Evolutionary conservation across 805 yeast genomes (phyloP), one percentile per base, ranked within the genome.

Genomic region (Nakazawaea ernobii): DNA sequence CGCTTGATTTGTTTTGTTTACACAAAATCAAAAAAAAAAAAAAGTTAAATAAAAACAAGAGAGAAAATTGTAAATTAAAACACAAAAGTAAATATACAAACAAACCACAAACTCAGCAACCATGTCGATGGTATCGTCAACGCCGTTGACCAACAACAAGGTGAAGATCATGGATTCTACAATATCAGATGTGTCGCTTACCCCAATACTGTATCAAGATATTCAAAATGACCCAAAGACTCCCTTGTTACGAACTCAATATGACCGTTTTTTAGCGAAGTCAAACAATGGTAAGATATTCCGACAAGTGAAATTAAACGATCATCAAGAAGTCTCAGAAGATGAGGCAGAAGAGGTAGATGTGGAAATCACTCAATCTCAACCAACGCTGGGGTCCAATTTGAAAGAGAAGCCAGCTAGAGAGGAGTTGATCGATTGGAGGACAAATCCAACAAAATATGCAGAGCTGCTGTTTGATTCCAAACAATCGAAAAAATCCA

Each of bases 41-140:
- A 29, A 39, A 39, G 6, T 30, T 6, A 9, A 17, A 17, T 36
- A 2, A 42, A 20, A 42, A 42, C 17, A 42, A 42, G 24, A 32
- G 26, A 33, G 7, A 11, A 11, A 26, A 32, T 32, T 32, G 11
- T 15, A 14, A 33, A 33, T n/a, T 13, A 8, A 13, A 10, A 8
- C 10, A 36, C 11, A 37, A 37, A 8, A 37, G 39, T 27, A 26
- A 38, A 38, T 8, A 14, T 8, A 14, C 14, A 8, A n/a, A 15
- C 14, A n/a, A n/a, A 14, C 11, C 9, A 13, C 8, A n/a, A 33
- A 15, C 11, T 13, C 17, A 33, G 6, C 26, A 24, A 38, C 28
- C 29, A 43, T 43, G 46, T 43, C 46, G 10, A 43, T 43, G 46
- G 37, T 43, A 15, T 43, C 46, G 26, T 43, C 46, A 4, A 43